These are phyloP conservation scores for Candida palmyrensis DNA, from an alignment of 805 yeast species.

Conservation along the genomic window DNA sequence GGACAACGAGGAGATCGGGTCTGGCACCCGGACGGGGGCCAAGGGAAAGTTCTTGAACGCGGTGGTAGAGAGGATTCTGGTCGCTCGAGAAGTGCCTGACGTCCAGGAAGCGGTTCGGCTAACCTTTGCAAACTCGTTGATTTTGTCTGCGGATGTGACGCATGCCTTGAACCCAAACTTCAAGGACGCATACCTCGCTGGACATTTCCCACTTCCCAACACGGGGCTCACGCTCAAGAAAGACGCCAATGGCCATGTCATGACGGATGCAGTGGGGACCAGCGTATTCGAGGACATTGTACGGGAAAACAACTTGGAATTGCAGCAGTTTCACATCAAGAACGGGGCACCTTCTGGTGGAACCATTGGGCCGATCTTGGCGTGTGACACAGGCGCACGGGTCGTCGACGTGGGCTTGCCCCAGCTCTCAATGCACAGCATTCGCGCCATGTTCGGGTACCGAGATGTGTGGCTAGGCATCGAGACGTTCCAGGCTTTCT, in stretches of 20 bases:
- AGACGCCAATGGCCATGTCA: slow-evolving; percentile 33
- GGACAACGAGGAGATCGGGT: slow-evolving; percentile 41
- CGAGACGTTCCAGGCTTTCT: slow-evolving; percentile 26
- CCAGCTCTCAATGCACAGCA: slow-evolving; percentile 39
- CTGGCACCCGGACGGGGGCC: slow-evolving; percentile 36
- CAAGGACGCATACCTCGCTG: slow-evolving; percentile 22
- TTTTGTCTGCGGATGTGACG: slow-evolving; percentile 40
- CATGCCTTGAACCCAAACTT: slow-evolving; percentile 41
- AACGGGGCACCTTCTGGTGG: slow-evolving; percentile 39
- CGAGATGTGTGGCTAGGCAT: slow-evolving; percentile 36
- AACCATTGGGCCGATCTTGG: slow-evolving; percentile 39
- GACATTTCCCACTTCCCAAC: slow-evolving; percentile 34
- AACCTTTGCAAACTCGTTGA: slow-evolving; percentile 26
- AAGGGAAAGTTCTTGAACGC: slow-evolving; percentile 25
- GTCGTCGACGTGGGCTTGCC: slow-evolving; percentile 39
- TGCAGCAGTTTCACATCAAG: slow-evolving; percentile 36
- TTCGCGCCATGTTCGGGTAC: slow-evolving; percentile 32
- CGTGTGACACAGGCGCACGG: slow-evolving; percentile 29
- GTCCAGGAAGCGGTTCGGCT: slow-evolving; percentile 3
- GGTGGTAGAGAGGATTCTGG: slow-evolving; percentile 5
- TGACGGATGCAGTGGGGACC: slow-evolving; percentile 30
- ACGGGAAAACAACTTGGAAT: slow-evolving; percentile 14
- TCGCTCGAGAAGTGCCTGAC: not conserved
- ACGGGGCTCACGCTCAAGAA: slow-evolving; percentile 32
- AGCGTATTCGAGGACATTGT: slow-evolving; percentile 22